These are phyloP conservation scores for Corylus americana DNA, from an alignment of 306 rosid genomes.

Conservation along the genomic window DNA sequence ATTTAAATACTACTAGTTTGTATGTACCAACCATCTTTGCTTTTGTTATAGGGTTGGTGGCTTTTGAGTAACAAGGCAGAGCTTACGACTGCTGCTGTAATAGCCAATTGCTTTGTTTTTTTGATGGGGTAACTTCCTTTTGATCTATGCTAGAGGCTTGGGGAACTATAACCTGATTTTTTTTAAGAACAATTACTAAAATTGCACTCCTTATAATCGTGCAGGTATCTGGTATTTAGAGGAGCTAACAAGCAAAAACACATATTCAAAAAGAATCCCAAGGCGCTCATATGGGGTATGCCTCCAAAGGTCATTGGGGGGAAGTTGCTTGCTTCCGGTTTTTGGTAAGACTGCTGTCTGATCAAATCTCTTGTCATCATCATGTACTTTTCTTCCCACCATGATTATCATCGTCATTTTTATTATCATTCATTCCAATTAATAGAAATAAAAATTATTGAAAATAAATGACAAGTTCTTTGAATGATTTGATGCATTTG, in stretches of 20 bases:
- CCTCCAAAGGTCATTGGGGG: constrained; percentile 89
- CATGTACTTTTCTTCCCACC: constrained; percentile 13
- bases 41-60: constrained; percentile 86
- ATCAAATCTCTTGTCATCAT: constrained; percentile 4
- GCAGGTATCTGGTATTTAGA: constrained; percentile 86
- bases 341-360: constrained; percentile 64
- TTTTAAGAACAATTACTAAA: background rate
- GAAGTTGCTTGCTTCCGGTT: constrained; percentile 95
- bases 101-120: constrained; percentile 78
- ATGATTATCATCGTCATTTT: background rate
- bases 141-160: constrained; percentile 2
- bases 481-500: background rate
- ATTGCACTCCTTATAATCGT: constrained; percentile 3
- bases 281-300: constrained; percentile 85
- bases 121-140: constrained; percentile 68
- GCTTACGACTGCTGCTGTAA: constrained; percentile 51
- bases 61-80: constrained; percentile 74
- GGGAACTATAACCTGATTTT: constrained; percentile 6
- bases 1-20: constrained; percentile 5
- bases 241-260: constrained; percentile 99
- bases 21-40: constrained; percentile 26
- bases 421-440: background rate
- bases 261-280: constrained; percentile 79
- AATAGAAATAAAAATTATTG: background rate
- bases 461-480: background rate